Conservation (phyloP, 306 rosid species). For the Clitoria ternatea region DNA sequence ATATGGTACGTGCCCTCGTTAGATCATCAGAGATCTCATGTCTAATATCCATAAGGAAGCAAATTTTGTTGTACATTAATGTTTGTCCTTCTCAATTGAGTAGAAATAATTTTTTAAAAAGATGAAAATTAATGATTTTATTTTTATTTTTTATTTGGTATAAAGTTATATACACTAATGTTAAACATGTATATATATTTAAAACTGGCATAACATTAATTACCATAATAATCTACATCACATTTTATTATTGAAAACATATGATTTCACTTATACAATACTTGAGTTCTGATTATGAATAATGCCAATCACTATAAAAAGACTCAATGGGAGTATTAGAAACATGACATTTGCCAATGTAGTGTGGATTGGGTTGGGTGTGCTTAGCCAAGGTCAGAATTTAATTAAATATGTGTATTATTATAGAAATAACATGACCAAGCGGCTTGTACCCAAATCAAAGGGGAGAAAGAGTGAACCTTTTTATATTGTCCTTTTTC, state of each 20-base stretch:
- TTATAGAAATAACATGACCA: neutral
- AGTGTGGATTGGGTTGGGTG: neutral
- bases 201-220: neutral
- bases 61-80: too few relatives aligned
- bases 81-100: too few relatives aligned
- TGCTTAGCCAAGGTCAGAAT: neutral
- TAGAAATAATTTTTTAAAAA: too few relatives aligned
- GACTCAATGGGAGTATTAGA: neutral
- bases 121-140: too few relatives aligned
- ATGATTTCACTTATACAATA: neutral
- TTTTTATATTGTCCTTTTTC: neutral
- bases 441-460: neutral
- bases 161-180: too few relatives aligned
- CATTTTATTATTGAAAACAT: neutral
- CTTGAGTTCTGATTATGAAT: neutral
- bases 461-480: too few relatives aligned
- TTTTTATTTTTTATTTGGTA: too few relatives aligned
- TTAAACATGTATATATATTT: too few relatives aligned
- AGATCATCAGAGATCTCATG: too few relatives aligned
- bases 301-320: neutral
- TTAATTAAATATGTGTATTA: neutral
- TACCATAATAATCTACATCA: neutral
- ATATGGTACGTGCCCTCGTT: too few relatives aligned
- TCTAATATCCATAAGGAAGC: too few relatives aligned
- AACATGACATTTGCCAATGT: constrained; percentile 17